Percentiles rank a stretch among this genome's conserved stretches.
Evolutionary conservation across 2,329 filamentous ascomycete genomes (phyloP).

Genomic region (Aspergillus unguis): DNA sequence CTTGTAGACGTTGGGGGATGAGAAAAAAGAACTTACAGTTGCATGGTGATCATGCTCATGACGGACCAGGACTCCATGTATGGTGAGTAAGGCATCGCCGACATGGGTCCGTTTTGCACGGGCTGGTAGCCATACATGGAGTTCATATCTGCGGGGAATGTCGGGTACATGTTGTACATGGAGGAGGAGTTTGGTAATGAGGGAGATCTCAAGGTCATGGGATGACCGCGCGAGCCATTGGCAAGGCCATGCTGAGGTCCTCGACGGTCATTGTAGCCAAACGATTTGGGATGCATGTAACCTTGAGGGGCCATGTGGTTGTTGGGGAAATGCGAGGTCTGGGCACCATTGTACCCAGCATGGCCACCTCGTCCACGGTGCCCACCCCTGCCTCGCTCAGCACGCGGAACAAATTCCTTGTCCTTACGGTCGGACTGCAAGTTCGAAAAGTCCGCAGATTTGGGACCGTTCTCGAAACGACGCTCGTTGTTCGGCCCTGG

Average conservation of each 20-base stretch:
- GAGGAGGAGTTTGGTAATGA: slow-evolving; percentile 56
- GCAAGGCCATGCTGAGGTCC: slow-evolving; percentile 37
- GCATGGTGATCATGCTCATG: slow-evolving; percentile 58
- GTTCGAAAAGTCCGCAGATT: slow-evolving; percentile 35
- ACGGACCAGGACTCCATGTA: slow-evolving; percentile 58
- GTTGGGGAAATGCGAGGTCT: slow-evolving; percentile 40
- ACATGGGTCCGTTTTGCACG: slow-evolving; percentile 54
- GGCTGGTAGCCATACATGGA: slow-evolving; percentile 57
- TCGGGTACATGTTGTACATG: slow-evolving; percentile 47
- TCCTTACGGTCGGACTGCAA: slow-evolving; percentile 25
- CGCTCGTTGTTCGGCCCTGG: slow-evolving; percentile 30
- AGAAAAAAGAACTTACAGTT: slow-evolving; percentile 49
- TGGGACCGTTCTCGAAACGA: slow-evolving; percentile 38
- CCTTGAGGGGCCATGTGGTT: slow-evolving; percentile 39
- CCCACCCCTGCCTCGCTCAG: slow-evolving; percentile 39
- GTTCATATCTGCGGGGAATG: slow-evolving; percentile 44
- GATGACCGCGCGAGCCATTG: slow-evolving; percentile 45
- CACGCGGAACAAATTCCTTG: slow-evolving; percentile 34
- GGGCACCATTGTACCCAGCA: slow-evolving; percentile 31
- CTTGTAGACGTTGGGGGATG: neutral
- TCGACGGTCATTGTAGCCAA: slow-evolving; percentile 42
- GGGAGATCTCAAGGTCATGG: slow-evolving; percentile 57
- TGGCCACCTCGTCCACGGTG: slow-evolving; percentile 41
- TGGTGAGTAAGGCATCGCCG: slow-evolving; percentile 45
- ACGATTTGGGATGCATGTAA: slow-evolving; percentile 41